Percentiles rank a stretch among this genome's conserved stretches.
Evolutionary conservation across 2,329 filamentous ascomycete genomes (phyloP).

Genomic region (Penicillium digitatum): DNA sequence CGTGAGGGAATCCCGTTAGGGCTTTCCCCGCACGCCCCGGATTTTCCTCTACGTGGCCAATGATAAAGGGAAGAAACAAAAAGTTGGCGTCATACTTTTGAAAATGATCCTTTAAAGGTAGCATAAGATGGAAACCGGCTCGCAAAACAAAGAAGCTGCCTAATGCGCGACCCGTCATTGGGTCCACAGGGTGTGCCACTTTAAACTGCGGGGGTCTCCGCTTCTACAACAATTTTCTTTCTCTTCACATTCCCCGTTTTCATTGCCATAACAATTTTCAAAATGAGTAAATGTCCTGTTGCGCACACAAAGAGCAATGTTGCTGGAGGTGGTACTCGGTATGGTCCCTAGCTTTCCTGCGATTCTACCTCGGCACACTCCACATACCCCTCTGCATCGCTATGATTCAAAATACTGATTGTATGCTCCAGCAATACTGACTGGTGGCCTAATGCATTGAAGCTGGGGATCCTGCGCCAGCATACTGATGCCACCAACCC

Average conservation of each 20-base stretch:
- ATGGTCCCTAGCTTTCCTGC: background rate
- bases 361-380: background rate
- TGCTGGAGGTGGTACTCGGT: constrained; percentile 58
- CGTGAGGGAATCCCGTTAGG: background rate
- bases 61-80: background rate
- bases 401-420: background rate
- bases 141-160: background rate
- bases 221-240: background rate
- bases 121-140: background rate
- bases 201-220: constrained; percentile 9
- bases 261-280: background rate
- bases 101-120: background rate
- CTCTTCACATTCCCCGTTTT: background rate
- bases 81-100: background rate
- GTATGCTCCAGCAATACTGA: constrained; percentile 53
- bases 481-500: constrained; percentile 63
- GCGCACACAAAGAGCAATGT: constrained; percentile 32
- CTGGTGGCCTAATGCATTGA: constrained; percentile 70
- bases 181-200: background rate
- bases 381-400: background rate
- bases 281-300: constrained; percentile 31
- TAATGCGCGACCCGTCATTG: constrained; percentile 3
- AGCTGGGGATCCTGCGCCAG: constrained; percentile 69
- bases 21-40: constrained; percentile 9
- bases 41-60: background rate